Percentiles rank a stretch among this genome's conserved stretches.
phyloP scores from a whole-genome alignment of 331 rosid genomes.

The Pyrus hybrid region DNA sequence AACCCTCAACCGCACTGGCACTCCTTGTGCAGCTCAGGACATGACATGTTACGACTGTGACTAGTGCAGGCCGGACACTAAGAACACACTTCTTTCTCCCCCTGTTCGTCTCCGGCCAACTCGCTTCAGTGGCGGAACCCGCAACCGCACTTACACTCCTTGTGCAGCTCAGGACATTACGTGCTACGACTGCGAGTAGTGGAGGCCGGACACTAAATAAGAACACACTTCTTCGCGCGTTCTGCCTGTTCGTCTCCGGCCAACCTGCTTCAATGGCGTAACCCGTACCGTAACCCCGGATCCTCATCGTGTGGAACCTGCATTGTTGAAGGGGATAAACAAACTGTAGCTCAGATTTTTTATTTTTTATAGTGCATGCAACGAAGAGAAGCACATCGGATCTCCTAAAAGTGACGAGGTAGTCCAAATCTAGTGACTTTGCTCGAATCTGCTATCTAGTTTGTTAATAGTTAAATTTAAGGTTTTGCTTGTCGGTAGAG shows the following conservation, averaged over 20 bases:
- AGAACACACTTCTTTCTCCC: background rate
- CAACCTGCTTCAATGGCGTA: no score
- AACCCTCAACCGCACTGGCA: background rate
- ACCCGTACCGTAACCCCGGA: background rate
- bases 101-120: background rate
- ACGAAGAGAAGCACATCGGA: background rate
- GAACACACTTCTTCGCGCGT: no score
- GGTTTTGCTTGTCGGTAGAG: background rate
- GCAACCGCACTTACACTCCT: no score
- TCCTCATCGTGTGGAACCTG: background rate
- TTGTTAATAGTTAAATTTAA: background rate
- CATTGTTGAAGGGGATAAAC: background rate
- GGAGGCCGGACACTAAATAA: no score
- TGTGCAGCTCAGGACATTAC: no score
- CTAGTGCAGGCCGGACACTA: background rate
- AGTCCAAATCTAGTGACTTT: background rate
- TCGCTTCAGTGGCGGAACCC: background rate
- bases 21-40: background rate
- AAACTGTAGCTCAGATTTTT: background rate
- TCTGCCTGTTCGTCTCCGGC: no score
- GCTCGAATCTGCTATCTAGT: background rate
- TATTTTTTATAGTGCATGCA: background rate
- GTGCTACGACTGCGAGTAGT: no score
- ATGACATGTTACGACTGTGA: background rate
- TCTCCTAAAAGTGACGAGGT: background rate